Evolutionary conservation across 73 alveolate genomes (phyloP), one percentile per base, ranked within the genome.

Genomic region (Uronychia setigera): DNA sequence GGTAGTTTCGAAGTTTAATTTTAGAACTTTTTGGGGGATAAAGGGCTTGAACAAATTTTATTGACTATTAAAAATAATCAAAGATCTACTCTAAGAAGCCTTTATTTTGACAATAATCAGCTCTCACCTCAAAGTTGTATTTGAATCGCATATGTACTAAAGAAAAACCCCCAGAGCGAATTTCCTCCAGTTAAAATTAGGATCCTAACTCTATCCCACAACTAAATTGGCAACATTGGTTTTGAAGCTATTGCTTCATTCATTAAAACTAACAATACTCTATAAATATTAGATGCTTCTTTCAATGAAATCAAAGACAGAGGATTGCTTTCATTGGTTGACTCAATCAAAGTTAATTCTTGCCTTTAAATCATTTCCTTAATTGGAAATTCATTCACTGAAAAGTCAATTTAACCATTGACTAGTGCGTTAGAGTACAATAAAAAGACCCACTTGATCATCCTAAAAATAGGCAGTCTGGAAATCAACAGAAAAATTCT

Each of bases 171-270:
- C 67, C 83, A 79, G 14, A 35, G 57, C 31, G 32, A 33, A 1
- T 28, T 58, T 1, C 74, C 88, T 5, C 81, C 75, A 25, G 30
- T 88, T 25, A 88, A 84, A 28, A 35, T 88, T 9, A 80, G 77
- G 81, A 59, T 88, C 46, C 76, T 88, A 0, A 88, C 87, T 19
- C 74, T 88, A 78, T 28, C 80, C 28, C 5, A 83, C 34, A 88
- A 88, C 77, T 31, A 83, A 31, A 88, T 88, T 26, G 85, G 89
- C 13, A 88, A 88, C 60, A 83, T 88, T 27, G 94, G 94, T 5
- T 34, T 82, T 32, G 94, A 88, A 58, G 74, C 91, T 0, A 28
- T 88, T 1, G 85, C 81, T 0, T 31, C 91, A 11, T 88, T 83
- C 78, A 32, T 88, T 27, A 88, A 88, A 83, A 77, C 77, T 30